Base-by-base conservation (phyloP, 305 asterid genomes). In the Fraxinus albicans region DNA sequence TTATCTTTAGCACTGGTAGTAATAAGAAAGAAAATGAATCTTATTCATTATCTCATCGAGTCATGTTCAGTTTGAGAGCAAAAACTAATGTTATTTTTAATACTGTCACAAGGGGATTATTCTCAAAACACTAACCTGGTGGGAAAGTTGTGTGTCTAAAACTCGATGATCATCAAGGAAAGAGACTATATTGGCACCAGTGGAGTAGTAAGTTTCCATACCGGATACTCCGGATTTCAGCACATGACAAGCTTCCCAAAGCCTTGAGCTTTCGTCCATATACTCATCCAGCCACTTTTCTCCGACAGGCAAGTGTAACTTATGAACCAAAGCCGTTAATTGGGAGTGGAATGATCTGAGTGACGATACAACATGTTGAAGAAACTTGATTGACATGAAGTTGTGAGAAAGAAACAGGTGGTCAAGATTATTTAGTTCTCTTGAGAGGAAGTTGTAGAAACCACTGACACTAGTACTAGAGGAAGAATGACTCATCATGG, bases 401-500 rank as follows among this genome's bases (percentile, higher is more conserved):
- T 58, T 29, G 23, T 72, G 72, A 6, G 78, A 8, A 25, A 6
- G 55, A 34, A 80, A 40, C 2, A 72, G 34, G 1, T 19, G 6
- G 9, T 80, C 67, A 44, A 80, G 83, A 72, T 35, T 47, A 3
- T 80, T 60, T 44, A 80, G 72, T 17, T 73, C 78, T 3, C 34
- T 35, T 3, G 65, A 2, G n/a, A 80, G 83, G 31, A 67, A 70
- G 53, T 69, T 17, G 70, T 80, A 80, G 83, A 80, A 80, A 27
- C 83, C 83, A 40, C n/a, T 29, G 27, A 80, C 72, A 47, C 93
- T 91, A 78, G 89, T 76, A 25, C 92, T 34, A 47, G 97, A 90
- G 3, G 96, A 90, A 81, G 96, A 89, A 83, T 85, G 91, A 86
- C 88, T 90, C 97, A 91, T 93, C 93, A 82, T 90, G 82, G 73